Evolutionary conservation across 1,284 basidiomycete genomes (phyloP), one percentile per base, ranked within the genome.

Genomic region (Ganoderma sinense): DNA sequence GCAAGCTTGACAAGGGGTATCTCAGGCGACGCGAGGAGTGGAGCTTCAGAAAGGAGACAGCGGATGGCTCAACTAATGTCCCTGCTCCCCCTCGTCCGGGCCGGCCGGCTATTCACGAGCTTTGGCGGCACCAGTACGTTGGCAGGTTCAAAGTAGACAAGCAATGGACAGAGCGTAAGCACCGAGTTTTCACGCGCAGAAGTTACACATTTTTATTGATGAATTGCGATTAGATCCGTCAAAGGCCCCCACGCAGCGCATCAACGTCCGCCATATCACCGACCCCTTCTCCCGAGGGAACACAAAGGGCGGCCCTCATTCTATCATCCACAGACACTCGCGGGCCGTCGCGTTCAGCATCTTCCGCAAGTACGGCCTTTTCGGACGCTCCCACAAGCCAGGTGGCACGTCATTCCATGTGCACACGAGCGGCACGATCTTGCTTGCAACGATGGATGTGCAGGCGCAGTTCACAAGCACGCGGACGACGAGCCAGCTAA

Each of bases 401-500:
- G 69, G 66, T 48, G 72, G 72, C 7, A 73, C 68, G 13, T 69
- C 72, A 23, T 73, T 77, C 33, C 83, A 82, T 62, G 80, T 87
- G 74, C 82, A 83, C 36, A 82, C 82, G 53, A 84, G 81, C 58
- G 78, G 77, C n/a, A 84, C 81, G 31, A 90, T 94, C 61, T 80
- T 94, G 71, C 81, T 94, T 18, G 92, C 91, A 13, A 88, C 91
- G 33, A 87, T 88, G 76, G 86, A 86, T 69, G 93, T 94, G 8
- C 92, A 94, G 75, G 87, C 89, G 75, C 88, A 91, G 39, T 94
- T 89, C 75, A 94, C 93, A 20, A 93, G 88, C 75, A 94, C 92
- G n/a, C 88, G 86, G 55, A 92, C 91, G 16, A 93, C 91, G 8
- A 85, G 87, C 62, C 88, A 88, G 75, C 83, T 94, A 41, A 88